Percentiles rank a stretch among this genome's conserved stretches.
Evolutionary conservation across 2,329 filamentous ascomycete species (phyloP).

Genomic region (Exophiala calicioides): DNA sequence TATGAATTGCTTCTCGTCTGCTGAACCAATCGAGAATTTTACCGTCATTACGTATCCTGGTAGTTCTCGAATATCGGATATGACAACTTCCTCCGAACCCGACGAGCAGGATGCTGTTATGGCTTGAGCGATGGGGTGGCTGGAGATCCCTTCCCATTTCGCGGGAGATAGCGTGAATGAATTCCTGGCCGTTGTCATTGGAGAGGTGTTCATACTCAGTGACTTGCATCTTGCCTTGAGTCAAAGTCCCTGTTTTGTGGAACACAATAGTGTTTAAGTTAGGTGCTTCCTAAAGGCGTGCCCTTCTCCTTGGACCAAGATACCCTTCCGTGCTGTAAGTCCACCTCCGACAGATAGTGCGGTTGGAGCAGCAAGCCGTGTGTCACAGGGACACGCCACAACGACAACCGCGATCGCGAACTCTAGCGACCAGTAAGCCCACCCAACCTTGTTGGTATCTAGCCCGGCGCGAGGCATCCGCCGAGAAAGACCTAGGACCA

Average conservation of each 20-base stretch:
- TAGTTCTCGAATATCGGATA: constrained; percentile 76
- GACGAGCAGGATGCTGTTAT: constrained; percentile 73
- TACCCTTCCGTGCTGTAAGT: constrained; percentile 88
- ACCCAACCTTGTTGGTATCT: constrained; percentile 76
- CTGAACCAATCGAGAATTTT: too few relatives aligned
- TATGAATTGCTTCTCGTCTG: constrained; percentile 60
- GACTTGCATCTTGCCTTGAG: constrained; percentile 93
- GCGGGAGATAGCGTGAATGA: constrained; percentile 2
- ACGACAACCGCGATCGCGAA: constrained; percentile 98
- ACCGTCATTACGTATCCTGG: constrained; percentile 85
- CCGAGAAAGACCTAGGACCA: constrained; percentile 85
- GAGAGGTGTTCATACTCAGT: constrained; percentile 64
- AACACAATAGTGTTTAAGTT: constrained; percentile 86
- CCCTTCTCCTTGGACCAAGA: constrained; percentile 92
- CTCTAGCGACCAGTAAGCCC: constrained; percentile 92
- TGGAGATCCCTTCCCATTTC: constrained; percentile 78
- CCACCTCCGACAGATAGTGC: constrained; percentile 98
- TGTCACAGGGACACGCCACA: constrained; percentile 91
- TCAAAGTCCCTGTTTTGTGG: constrained; percentile 95
- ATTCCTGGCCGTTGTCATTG: neutral
- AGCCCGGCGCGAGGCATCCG: constrained; percentile 82
- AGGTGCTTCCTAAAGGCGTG: constrained; percentile 81
- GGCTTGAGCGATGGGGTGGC: constrained; percentile 92
- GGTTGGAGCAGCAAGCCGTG: constrained; percentile 90
- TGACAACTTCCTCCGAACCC: constrained; percentile 67